phyloP scores from a whole-genome alignment of 2,329 filamentous ascomycete genomes.

The Epichloe sp. region DNA sequence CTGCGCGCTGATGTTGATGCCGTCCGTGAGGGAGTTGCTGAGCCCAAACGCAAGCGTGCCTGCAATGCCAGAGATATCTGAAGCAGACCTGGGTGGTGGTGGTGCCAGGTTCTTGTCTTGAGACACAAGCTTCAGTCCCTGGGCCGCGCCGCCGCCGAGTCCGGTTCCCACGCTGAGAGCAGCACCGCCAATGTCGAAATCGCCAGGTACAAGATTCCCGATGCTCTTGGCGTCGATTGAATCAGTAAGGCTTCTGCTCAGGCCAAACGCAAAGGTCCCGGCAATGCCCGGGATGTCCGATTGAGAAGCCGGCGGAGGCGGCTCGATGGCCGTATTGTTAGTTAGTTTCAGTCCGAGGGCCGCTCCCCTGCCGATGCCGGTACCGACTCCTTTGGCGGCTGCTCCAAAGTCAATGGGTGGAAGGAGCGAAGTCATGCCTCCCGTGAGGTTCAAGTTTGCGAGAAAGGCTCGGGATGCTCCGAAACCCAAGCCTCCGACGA shows the following conservation, averaged over 20 bases:
- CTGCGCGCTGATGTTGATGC: conserved; percentile 5
- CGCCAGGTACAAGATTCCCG: not conserved
- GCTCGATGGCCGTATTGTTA: not conserved
- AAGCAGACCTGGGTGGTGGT: not conserved
- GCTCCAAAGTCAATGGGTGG: conserved; percentile 4
- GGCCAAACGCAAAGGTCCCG: conserved; percentile 1
- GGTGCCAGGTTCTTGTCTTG: not conserved
- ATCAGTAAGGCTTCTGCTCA: not conserved
- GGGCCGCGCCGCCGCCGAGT: conserved; percentile 7
- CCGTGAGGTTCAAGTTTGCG: conserved; percentile 11
- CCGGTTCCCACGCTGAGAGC: conserved; percentile 7
- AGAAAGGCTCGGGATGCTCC: conserved; percentile 14
- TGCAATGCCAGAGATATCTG: conserved; percentile 3
- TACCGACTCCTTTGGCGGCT: not conserved
- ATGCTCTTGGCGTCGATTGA: not conserved
- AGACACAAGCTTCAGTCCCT: conserved; percentile 1
- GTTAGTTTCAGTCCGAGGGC: conserved; percentile 4
- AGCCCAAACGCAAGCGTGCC: conserved; percentile 3
- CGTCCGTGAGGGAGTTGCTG: conserved; percentile 1
- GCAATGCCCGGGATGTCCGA: conserved; percentile 4
- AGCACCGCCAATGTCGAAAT: conserved; percentile 4
- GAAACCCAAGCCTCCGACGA: conserved; percentile 16
- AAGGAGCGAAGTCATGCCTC: conserved; percentile 3
- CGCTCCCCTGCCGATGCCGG: conserved; percentile 2
- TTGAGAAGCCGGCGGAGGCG: not conserved